These are phyloP conservation scores for Globisporangium mamillatum DNA, from an alignment of 352 stramenopile genomes.

Conservation along the genomic window DNA sequence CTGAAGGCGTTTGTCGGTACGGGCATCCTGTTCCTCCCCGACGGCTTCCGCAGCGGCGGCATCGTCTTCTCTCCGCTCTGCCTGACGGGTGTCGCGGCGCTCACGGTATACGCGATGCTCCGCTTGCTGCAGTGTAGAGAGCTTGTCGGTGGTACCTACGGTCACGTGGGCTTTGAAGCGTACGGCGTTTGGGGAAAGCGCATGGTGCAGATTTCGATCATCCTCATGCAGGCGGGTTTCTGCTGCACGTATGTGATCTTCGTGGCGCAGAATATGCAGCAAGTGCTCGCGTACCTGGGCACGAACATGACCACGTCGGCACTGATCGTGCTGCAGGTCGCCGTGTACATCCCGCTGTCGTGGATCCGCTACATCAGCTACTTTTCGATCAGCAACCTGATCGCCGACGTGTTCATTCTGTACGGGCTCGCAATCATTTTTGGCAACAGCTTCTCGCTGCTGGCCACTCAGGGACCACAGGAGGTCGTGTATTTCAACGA, in stretches of 20 bases:
- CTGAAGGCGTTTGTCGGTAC: conserved; percentile 83
- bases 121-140: conserved; percentile 66
- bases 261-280: conserved; percentile 70
- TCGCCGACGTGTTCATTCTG: conserved; percentile 82
- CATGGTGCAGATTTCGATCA: conserved; percentile 81
- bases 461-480: conserved; percentile 45
- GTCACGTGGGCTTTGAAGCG: conserved; percentile 66
- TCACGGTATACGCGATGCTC: conserved; percentile 79
- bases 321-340: conserved; percentile 73
- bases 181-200: conserved; percentile 63
- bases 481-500: conserved; percentile 69
- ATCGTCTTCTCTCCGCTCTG: conserved; percentile 75
- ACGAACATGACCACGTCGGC: conserved; percentile 37
- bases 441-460: conserved; percentile 65
- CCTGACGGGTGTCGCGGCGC: conserved; percentile 51
- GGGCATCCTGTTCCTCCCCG: conserved; percentile 73
- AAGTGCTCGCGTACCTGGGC: conserved; percentile 66
- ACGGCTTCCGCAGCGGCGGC: conserved; percentile 70
- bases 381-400: conserved; percentile 83
- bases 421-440: conserved; percentile 76
- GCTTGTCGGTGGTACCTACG: conserved; percentile 73
- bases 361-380: conserved; percentile 88
- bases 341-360: conserved; percentile 73
- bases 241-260: conserved; percentile 87
- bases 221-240: conserved; percentile 82